Evolutionary conservation across 768 basidiomycete species (phyloP).

Genomic region (Tylopilus cervinicoccineus): DNA sequence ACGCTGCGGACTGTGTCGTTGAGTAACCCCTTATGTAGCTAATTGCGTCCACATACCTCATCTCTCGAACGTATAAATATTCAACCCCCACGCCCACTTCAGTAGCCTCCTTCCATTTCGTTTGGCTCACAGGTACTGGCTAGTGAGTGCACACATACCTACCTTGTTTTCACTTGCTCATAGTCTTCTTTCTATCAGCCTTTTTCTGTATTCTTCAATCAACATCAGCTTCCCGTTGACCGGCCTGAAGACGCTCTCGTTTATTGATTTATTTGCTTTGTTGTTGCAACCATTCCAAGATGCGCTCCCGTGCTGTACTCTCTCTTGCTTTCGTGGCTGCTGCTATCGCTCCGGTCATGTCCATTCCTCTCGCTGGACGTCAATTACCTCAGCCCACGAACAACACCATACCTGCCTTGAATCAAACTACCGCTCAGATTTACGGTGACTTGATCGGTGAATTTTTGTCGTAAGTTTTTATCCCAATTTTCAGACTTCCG

Average conservation of each 20-base stretch:
- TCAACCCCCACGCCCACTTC: not conserved
- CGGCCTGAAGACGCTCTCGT: slow-evolving; percentile 10
- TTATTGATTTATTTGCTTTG: not conserved
- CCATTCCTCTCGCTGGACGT: not conserved
- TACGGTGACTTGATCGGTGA: not conserved
- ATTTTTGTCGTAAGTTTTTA: not conserved
- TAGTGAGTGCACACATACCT: slow-evolving; percentile 11
- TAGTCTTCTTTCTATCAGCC: slow-evolving; percentile 3
- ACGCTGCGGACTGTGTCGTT: not conserved
- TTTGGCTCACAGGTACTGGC: slow-evolving; percentile 20
- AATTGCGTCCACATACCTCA: not conserved
- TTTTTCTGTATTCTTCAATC: slow-evolving; percentile 12
- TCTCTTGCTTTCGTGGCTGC: slow-evolving; percentile 5
- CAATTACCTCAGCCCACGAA: not conserved
- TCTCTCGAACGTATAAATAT: not conserved
- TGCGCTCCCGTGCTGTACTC: slow-evolving; percentile 5
- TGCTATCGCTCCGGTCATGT: slow-evolving; percentile 4
- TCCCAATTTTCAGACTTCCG: too few relatives aligned
- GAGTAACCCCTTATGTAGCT: not conserved
- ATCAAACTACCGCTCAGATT: not conserved
- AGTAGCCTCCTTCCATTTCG: slow-evolving; percentile 12
- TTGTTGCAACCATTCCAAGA: slow-evolving; percentile 5
- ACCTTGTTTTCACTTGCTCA: not conserved
- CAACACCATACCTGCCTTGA: not conserved
- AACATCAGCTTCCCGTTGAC: slow-evolving; percentile 10